A percentile compares a stretch with the other conserved stretches of the same genome.
Evolutionary conservation across 2,329 filamentous ascomycete genomes (phyloP).

Genomic region (Cladosporium sphaerospermum): DNA sequence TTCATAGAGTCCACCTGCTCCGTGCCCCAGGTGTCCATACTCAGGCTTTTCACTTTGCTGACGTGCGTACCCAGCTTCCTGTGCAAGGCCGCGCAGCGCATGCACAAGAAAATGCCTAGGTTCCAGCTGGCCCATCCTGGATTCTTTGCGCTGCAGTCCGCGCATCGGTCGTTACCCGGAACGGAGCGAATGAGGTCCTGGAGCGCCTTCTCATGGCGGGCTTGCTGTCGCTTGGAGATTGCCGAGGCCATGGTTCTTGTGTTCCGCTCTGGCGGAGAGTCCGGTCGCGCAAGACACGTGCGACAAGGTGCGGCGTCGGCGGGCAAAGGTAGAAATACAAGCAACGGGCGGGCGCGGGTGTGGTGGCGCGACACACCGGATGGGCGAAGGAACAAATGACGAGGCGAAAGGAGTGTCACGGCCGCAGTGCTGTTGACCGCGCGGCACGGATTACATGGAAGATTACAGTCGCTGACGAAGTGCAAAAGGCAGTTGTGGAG

Average conservation of each 20-base stretch:
- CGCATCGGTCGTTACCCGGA: slow-evolving; percentile 86
- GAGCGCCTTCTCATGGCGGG: slow-evolving; percentile 86
- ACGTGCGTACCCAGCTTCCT: slow-evolving; percentile 96
- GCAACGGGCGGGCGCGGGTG: not conserved
- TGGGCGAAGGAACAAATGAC: not conserved
- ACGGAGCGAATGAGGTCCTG: slow-evolving; percentile 82
- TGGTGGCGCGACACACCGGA: not conserved
- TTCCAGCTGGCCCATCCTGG: slow-evolving; percentile 99
- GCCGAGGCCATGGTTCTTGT: slow-evolving; percentile 56
- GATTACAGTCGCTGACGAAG: not conserved
- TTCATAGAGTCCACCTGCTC: slow-evolving; percentile 99
- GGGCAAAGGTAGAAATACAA: not conserved
- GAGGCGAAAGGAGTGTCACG: slow-evolving; percentile 4
- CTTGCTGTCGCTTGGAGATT: slow-evolving; percentile 93
- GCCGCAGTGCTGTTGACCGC: not conserved
- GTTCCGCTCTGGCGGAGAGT: not conserved
- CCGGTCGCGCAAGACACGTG: slow-evolving; percentile 10
- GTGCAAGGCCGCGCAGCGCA: slow-evolving; percentile 93
- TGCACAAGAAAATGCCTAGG: slow-evolving; percentile 93
- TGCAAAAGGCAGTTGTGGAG: too few relatives aligned
- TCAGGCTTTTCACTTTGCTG: slow-evolving; percentile 96
- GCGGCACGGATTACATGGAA: slow-evolving; percentile 1
- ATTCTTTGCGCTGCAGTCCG: slow-evolving; percentile 86
- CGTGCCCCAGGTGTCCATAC: slow-evolving; percentile 94
- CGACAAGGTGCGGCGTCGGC: not conserved